These are phyloP conservation scores for Tolypocladium guangdongense DNA, from an alignment of 2,329 filamentous ascomycete species.

Conservation along the genomic window DNA sequence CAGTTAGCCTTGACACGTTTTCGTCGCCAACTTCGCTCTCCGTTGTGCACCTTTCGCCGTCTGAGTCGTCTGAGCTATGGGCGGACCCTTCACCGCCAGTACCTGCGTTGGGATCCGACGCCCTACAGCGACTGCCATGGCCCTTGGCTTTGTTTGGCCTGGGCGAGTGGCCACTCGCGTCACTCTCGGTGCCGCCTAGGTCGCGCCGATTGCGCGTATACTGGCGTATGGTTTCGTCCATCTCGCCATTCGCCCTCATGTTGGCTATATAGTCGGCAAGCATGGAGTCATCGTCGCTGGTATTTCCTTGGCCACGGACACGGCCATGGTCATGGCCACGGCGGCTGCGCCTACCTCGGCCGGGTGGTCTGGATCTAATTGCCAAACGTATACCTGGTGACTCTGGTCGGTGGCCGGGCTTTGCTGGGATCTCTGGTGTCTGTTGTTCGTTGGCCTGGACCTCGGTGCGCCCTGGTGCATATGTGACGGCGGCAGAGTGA, in stretches of 20 bases:
- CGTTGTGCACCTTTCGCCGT: neutral
- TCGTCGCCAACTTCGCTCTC: neutral
- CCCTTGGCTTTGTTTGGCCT: neutral
- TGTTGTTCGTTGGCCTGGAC: neutral
- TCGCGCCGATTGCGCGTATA: conserved; percentile 37
- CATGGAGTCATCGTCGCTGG: conserved; percentile 40
- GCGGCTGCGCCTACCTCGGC: neutral
- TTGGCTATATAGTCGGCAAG: conserved; percentile 64
- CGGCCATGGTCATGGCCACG: neutral
- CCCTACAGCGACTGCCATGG: neutral
- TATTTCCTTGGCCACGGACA: conserved; percentile 1
- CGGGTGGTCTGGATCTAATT: neutral
- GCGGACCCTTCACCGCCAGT: neutral
- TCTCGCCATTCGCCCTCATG: conserved; percentile 38
- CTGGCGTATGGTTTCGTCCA: conserved; percentile 52
- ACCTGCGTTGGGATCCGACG: neutral
- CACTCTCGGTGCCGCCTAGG: conserved; percentile 15
- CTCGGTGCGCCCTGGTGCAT: neutral
- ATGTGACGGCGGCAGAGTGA: neutral
- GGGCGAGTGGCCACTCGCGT: neutral
- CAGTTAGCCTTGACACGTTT: neutral
- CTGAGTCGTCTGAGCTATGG: neutral
- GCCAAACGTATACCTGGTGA: neutral
- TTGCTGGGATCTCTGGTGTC: neutral
- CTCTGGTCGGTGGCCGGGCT: neutral